phyloP scores from a whole-genome alignment of 345 rosid genomes.

The Bretschneidera sinensis region DNA sequence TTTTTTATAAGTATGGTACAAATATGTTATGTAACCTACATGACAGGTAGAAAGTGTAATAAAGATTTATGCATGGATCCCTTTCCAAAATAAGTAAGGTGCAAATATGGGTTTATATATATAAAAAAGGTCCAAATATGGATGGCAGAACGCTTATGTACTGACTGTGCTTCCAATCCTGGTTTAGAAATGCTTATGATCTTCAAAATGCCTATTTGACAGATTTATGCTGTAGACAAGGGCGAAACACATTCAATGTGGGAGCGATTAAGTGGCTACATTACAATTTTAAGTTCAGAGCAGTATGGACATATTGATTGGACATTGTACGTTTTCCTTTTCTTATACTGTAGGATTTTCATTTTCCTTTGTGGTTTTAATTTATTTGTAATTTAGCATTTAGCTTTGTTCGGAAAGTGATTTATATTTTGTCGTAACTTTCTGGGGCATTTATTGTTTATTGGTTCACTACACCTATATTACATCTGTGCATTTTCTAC shows the following conservation, averaged over 20 bases:
- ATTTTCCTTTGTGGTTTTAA: background rate
- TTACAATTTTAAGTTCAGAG: conserved; percentile 46
- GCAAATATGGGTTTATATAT: background rate
- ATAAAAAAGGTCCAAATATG: background rate
- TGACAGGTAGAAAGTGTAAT: too few species aligned
- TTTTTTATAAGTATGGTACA: background rate
- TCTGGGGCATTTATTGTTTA: conserved; percentile 4
- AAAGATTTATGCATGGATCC: background rate
- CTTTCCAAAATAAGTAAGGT: background rate
- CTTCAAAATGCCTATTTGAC: conserved; percentile 29
- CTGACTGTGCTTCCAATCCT: conserved; percentile 5
- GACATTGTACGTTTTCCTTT: conserved; percentile 59
- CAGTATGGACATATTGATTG: conserved; percentile 63
- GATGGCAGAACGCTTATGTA: background rate
- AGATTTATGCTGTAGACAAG: conserved; percentile 63
- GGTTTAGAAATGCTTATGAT: conserved; percentile 31
- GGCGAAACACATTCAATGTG: conserved; percentile 55
- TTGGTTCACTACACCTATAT: conserved; percentile 20
- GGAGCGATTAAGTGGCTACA: conserved; percentile 56
- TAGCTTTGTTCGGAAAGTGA: background rate
- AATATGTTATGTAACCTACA: background rate
- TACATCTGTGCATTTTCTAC: conserved; percentile 26
- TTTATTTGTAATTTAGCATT: background rate
- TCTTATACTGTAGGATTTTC: conserved; percentile 8
- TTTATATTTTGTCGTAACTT: conserved; percentile 2